phyloP scores from a whole-genome alignment of 2,329 filamentous ascomycete species.

The Talaromyces sp. region DNA sequence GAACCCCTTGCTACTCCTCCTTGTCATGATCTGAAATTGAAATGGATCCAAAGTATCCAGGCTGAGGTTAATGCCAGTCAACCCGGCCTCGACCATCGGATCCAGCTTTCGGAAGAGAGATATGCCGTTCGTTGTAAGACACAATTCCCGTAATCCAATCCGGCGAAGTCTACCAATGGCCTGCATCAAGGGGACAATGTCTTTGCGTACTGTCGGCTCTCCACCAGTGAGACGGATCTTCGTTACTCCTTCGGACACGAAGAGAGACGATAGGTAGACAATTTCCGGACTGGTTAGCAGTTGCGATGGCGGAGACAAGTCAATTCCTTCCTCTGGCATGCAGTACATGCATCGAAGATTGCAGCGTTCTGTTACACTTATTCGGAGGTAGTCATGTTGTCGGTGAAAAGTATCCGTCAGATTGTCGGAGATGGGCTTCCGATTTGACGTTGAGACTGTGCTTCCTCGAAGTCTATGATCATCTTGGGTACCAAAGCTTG shows the following conservation, averaged over 20 bases:
- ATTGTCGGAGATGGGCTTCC: constrained; percentile 83
- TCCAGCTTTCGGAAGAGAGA: constrained; percentile 86
- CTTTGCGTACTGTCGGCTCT: constrained; percentile 86
- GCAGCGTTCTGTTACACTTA: constrained; percentile 91
- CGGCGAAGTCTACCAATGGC: constrained; percentile 72
- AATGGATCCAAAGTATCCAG: constrained; percentile 90
- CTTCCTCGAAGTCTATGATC: no score
- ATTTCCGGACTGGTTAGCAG: constrained; percentile 92
- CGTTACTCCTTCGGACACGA: constrained; percentile 88
- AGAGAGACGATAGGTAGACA: constrained; percentile 80
- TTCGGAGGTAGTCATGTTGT: constrained; percentile 93
- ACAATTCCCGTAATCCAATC: constrained; percentile 77
- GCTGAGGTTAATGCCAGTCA: constrained; percentile 91
- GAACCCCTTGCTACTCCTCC: constrained; percentile 70
- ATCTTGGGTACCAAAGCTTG: no score
- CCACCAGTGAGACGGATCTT: constrained; percentile 95
- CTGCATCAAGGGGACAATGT: constrained; percentile 86
- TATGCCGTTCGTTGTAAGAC: constrained; percentile 91
- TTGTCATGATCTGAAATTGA: constrained; percentile 93
- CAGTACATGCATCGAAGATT: constrained; percentile 96
- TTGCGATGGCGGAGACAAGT: constrained; percentile 73
- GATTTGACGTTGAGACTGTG: no score
- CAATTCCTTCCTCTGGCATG: constrained; percentile 94
- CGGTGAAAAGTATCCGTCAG: constrained; percentile 83
- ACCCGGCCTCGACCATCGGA: constrained; percentile 81